Base-by-base conservation (phyloP, 257 asterid species). In the Jaltomata sinuosa region DNA sequence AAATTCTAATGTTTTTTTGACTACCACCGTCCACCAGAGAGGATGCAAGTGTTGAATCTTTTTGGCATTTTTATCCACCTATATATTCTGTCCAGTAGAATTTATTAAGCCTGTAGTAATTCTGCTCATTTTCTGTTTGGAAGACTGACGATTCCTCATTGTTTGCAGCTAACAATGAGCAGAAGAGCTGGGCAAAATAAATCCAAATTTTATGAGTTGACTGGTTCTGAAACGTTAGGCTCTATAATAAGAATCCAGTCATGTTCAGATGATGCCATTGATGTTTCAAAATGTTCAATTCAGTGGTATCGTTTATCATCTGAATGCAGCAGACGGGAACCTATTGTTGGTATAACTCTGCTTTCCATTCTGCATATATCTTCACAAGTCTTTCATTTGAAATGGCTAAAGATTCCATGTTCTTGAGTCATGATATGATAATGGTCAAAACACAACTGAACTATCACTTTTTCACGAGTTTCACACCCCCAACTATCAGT, bases 301-400 rank as follows among this genome's bases (percentile, higher is more conserved):
- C 99, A 96, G 55, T 96, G 99, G 99, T 92, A 89, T 85, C 98
- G 99, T 27, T 86, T 96, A 87, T 93, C 97, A 50, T 92, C 98
- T 81, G 94, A 96, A 83, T 93, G 97, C 88, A 96, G 98, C 92
- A 93, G 99, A 80, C 90, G 98, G 83, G 99, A 96, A 81, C 97
- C 98, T 72, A 96, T 96, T 40, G 64, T 89, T 85, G 99, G 99
- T 96, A 89, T 53, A 69, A 27, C 14, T 53, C 55, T 81, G 32
- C 29, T 38, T 76, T 78, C 47, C 32, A 57, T 79, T 83, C 74
- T 9, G 42, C 59, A 65, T 84, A 21, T 38, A 27, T 19, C 29
- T 68, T 53, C 21, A 19, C 59, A 49, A 10, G 7, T 10, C 54
- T 9, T 68, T 68, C 5, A 50, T 15, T 64, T 11, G 25, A 62